A percentile compares a stretch with the other conserved stretches of the same genome.
Conservation (phyloP, 805 yeast genomes). For the Cyberlindnera saturnus region DNA sequence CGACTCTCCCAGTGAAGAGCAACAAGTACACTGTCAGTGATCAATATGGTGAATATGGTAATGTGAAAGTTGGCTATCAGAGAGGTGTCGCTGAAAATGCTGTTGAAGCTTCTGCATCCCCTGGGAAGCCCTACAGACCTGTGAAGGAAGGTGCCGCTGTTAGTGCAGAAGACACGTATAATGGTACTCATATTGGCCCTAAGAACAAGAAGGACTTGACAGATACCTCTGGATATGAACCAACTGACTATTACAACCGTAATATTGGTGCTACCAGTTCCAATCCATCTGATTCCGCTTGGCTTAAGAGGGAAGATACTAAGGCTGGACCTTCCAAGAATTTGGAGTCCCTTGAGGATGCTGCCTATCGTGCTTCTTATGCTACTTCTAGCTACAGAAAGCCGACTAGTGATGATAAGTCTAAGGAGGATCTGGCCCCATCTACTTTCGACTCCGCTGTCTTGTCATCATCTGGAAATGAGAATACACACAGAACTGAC, state of each 20-base stretch:
- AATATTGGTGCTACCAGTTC: constrained; percentile 2
- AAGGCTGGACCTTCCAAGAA: no score
- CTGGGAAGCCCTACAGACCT: background rate
- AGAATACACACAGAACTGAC: background rate
- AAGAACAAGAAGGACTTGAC: constrained; percentile 13
- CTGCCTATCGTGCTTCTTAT: no score
- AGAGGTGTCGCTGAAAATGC: constrained; percentile 18
- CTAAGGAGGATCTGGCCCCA: background rate
- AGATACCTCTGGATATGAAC: constrained; percentile 14
- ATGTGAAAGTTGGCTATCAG: constrained; percentile 6
- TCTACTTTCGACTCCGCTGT: constrained; percentile 4
- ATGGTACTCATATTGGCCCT: constrained; percentile 3
- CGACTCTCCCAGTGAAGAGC: constrained; percentile 17
- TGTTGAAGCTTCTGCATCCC: constrained; percentile 2
- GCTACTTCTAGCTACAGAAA: no score
- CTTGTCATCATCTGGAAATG: background rate
- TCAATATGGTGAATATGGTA: constrained; percentile 7
- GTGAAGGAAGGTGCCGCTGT: constrained; percentile 13
- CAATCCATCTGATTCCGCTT: no score
- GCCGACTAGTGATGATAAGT: no score
- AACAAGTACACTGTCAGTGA: constrained; percentile 6
- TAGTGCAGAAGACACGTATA: constrained; percentile 16
- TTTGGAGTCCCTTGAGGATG: no score
- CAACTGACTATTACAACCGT: constrained; percentile 15
- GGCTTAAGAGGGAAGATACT: no score